Evolutionary conservation across 768 basidiomycete genomes (phyloP).

Genomic region (Leccinellum luteum): DNA sequence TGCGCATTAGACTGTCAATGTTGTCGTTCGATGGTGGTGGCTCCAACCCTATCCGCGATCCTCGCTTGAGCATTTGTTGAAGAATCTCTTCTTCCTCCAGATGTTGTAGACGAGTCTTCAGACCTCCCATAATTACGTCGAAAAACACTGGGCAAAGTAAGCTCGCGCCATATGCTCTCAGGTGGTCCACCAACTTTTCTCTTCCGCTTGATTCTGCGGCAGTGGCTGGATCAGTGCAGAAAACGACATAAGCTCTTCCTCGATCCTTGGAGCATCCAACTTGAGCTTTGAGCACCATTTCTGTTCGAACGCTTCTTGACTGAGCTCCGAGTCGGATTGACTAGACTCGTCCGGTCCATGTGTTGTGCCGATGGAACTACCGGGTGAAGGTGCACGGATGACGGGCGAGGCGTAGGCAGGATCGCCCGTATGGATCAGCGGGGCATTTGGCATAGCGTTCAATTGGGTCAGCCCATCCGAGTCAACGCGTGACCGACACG

Average conservation of each 20-base stretch:
- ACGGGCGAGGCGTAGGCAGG: conserved; percentile 45
- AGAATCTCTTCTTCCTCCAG: conserved; percentile 46
- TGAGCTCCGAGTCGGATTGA: conserved; percentile 38
- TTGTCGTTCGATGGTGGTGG: conserved; percentile 35
- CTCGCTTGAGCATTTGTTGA: conserved; percentile 37
- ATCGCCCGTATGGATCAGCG: conserved; percentile 32
- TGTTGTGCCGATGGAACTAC: conserved; percentile 46
- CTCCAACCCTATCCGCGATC: conserved; percentile 36
- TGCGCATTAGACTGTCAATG: conserved; percentile 41
- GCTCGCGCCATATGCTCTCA: background rate
- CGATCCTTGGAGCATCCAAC: conserved; percentile 34
- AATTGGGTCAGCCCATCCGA: background rate
- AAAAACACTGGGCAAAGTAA: conserved; percentile 31
- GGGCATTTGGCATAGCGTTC: conserved; percentile 26
- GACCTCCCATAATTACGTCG: conserved; percentile 37
- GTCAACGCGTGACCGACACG: background rate
- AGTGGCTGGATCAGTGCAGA: conserved; percentile 33
- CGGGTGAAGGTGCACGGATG: conserved; percentile 45
- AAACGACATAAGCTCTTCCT: conserved; percentile 36
- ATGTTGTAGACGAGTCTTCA: conserved; percentile 36
- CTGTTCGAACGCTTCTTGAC: conserved; percentile 36
- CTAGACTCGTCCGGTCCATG: conserved; percentile 46
- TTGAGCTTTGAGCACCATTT: conserved; percentile 36
- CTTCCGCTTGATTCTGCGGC: conserved; percentile 33
- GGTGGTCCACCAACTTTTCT: conserved; percentile 35